Base-by-base conservation (phyloP, 768 basidiomycete species). In the Lactarius akahatsu region DNA sequence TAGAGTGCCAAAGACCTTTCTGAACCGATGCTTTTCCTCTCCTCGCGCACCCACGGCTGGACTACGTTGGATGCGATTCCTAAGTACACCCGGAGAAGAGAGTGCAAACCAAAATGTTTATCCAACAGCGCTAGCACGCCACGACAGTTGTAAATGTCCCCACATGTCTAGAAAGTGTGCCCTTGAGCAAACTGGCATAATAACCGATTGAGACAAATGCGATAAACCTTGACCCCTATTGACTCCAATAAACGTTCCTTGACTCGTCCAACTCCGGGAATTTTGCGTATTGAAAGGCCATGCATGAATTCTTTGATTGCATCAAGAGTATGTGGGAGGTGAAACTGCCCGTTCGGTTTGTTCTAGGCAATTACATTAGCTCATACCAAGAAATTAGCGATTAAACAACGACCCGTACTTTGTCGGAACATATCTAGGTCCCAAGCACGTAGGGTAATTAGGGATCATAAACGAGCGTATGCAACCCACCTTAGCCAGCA, bases 321-420 rank as follows among this genome's bases (percentile, higher is more conserved):
- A 34, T 84, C 73, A 2, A 82, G 75, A 32, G 89, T 83, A 71
- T 90, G 92, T 2, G 85, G 77, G 28, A 97, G 83, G 70, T 84
- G 83, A 69, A 86, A 98, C 76, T 97, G 95, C 15, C 94, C 95
- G 72, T 96, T 92, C 3, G 95, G 96, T 77, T 98, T 98, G 76
- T 98, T 96, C 88, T 92, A 69, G 1, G 43, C 0, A 15, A 2
- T 10, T 2, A 16, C 11, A 23, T 52, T 59, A 34, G 30, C 28
- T 52, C 18, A 28, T 18, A 36, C 5, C 41, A 57, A 47, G 40
- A 30, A 10, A 41, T 3, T n/a, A 10, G 4, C 20, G 26, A 57
- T 13, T 11, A 18, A 58, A 28, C 13, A 7, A 38, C 5, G 9
- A 26, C 26, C 55, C 30, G 45, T 47, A 89, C 90, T 80, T 90